Evolutionary conservation across 2,329 filamentous ascomycete species (phyloP).

Genomic region (Lecanoromycetidae sp.): DNA sequence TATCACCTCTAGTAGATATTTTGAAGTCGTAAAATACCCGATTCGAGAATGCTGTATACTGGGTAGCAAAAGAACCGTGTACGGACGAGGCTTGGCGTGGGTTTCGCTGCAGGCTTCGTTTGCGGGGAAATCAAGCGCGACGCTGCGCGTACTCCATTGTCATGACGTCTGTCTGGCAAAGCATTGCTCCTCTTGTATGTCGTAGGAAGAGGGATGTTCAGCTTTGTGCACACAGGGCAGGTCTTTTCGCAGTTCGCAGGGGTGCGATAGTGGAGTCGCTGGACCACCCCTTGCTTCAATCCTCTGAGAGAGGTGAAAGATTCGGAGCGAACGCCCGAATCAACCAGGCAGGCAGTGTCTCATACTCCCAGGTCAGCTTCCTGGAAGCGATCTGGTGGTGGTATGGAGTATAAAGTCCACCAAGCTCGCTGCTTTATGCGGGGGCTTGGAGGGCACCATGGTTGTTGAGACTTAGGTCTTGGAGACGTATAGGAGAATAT

Average conservation of each 20-base stretch:
- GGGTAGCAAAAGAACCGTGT: no score
- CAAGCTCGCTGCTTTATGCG: conserved; percentile 13
- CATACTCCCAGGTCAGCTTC: not conserved
- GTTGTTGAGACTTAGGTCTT: not conserved
- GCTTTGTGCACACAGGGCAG: no score
- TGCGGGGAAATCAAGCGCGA: no score
- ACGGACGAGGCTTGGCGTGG: no score
- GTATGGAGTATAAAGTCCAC: conserved; percentile 11
- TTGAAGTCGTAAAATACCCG: not conserved
- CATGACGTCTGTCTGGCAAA: no score
- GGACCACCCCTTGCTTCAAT: not conserved
- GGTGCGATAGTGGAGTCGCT: not conserved
- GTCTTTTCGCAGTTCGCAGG: not conserved
- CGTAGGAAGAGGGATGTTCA: no score
- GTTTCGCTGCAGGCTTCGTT: no score
- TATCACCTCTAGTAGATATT: not conserved
- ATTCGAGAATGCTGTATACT: no score
- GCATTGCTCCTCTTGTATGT: no score
- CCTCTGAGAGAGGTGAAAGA: not conserved
- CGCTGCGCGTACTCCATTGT: no score
- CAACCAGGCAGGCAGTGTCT: not conserved
- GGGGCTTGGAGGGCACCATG: conserved; percentile 8
- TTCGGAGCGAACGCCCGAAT: not conserved
- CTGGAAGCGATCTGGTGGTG: not conserved
- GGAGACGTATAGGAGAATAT: not conserved